phyloP scores from a whole-genome alignment of 768 basidiomycete genomes.

The Lepiota venenata region DNA sequence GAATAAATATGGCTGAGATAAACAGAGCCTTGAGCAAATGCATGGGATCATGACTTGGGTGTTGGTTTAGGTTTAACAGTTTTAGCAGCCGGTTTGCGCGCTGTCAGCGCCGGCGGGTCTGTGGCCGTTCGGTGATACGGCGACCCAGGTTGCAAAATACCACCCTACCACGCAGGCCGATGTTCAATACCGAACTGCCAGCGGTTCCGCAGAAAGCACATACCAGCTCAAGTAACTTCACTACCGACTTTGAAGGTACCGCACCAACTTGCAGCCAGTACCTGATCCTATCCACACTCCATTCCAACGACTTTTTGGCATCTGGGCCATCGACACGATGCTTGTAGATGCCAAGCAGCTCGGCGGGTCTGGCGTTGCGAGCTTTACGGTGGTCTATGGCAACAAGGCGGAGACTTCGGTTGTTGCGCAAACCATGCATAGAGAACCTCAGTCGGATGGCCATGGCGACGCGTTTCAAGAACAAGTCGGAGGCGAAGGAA shows the following conservation, averaged over 20 bases:
- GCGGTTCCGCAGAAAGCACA: conserved; percentile 24
- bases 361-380: conserved; percentile 84
- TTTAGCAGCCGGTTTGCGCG: conserved; percentile 16
- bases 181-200: conserved; percentile 7
- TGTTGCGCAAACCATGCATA: conserved; percentile 73
- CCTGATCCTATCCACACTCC: conserved; percentile 88
- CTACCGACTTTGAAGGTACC: conserved; percentile 72
- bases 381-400: conserved; percentile 69
- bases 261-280: conserved; percentile 91
- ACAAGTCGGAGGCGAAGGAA: conserved; percentile 2
- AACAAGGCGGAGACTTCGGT: conserved; percentile 80
- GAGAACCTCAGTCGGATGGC: conserved; percentile 83
- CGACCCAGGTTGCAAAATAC: conserved; percentile 54
- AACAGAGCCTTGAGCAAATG: conserved; percentile 4
- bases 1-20: background rate
- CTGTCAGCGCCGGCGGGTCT: background rate
- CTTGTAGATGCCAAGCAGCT: conserved; percentile 82
- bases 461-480: conserved; percentile 41
- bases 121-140: conserved; percentile 46
- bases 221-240: conserved; percentile 77
- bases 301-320: conserved; percentile 72
- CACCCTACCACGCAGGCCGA: conserved; percentile 41
- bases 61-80: background rate
- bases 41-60: too few species aligned
- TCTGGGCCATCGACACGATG: conserved; percentile 53